Base-by-base conservation (phyloP, 202 grass and related monocot genomes). In the Panicum virgatum region DNA sequence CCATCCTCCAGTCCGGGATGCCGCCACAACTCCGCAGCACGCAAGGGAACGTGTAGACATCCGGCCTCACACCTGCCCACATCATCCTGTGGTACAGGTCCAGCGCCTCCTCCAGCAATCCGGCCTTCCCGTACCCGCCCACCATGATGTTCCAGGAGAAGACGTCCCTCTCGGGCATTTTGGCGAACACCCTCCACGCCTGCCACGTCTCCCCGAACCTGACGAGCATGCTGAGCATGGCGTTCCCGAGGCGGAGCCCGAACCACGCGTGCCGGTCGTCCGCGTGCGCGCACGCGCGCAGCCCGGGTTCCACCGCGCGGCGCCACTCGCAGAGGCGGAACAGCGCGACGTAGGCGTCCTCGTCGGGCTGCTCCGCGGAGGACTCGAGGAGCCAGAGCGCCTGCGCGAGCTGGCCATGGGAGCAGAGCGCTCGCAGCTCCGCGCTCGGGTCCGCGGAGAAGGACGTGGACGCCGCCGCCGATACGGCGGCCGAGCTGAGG, bases 61-160 rank as follows among this genome's bases (percentile, higher is more conserved):
- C 96, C 0, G 96, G 96, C 44, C 83, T 86, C 78, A 91, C 38
- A 22, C 92, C 90, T 3, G 86, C 78, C 96, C 92, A 91, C 25
- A 98, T 71, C 96, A 98, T 98, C 77, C 96, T 74, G 64, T 93
- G 86, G 79, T 98, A 95, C 64, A 95, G 77, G 82, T 93, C 96
- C 23, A 98, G 69, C 18, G 96, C 90, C 80, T 98, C 92, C 22
- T 90, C 89, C 37, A 98, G 82, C 62, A 93, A 93, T 20, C 96
- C 96, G 1, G 82, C 61, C 84, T 98, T 90, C 3, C 92, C 96
- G 56, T 98, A 95, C 16, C 90, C 92, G 42, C 90, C 91, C 12
- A 95, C 68, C 88, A 98, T 95, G 42, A 98, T 22, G 69, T 98
- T 98, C 96, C 96, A 98, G 47, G 96, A 94, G 78, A 94, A 98